Percentiles rank a stretch among this genome's conserved stretches.
phyloP scores from a whole-genome alignment of 2,329 filamentous ascomycete species.

The Penicillium hesseltinei region DNA sequence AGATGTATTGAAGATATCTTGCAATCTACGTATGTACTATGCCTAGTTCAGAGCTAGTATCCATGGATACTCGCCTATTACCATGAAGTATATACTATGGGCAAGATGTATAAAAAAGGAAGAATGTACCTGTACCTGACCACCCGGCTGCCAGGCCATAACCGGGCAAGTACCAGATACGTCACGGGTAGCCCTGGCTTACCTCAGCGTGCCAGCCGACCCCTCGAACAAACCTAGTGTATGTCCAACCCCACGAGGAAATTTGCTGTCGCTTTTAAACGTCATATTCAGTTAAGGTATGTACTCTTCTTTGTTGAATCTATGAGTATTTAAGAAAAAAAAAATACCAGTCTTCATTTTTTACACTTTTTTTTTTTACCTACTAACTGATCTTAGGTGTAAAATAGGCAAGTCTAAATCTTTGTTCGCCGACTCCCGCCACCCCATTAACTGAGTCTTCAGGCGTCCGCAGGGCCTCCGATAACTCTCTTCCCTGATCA shows the following conservation, averaged over 20 bases:
- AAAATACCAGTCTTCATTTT: neutral
- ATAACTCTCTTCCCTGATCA: conserved; percentile 22
- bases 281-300: conserved; percentile 10
- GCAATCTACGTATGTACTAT: neutral
- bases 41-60: neutral
- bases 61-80: neutral
- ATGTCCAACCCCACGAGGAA: conserved; percentile 13
- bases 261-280: conserved; percentile 11
- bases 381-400: conserved; percentile 15
- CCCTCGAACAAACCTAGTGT: conserved; percentile 12
- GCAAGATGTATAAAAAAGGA: neutral
- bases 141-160: neutral
- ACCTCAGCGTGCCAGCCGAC: conserved; percentile 12
- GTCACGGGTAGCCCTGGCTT: conserved; percentile 15
- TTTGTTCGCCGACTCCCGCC: conserved; percentile 20
- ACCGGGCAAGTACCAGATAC: conserved; percentile 8
- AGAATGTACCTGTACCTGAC: conserved; percentile 11
- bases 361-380: neutral
- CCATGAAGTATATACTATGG: neutral
- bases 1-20: neutral
- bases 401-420: conserved; percentile 18
- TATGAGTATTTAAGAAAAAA: conserved; percentile 2
- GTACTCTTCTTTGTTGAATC: neutral
- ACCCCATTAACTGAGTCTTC: conserved; percentile 17
- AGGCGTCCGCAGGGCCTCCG: conserved; percentile 25